Evolutionary conservation across 805 yeast species (phyloP), one percentile per base, ranked within the genome.

Genomic region (Saccharomyces eubayanus): DNA sequence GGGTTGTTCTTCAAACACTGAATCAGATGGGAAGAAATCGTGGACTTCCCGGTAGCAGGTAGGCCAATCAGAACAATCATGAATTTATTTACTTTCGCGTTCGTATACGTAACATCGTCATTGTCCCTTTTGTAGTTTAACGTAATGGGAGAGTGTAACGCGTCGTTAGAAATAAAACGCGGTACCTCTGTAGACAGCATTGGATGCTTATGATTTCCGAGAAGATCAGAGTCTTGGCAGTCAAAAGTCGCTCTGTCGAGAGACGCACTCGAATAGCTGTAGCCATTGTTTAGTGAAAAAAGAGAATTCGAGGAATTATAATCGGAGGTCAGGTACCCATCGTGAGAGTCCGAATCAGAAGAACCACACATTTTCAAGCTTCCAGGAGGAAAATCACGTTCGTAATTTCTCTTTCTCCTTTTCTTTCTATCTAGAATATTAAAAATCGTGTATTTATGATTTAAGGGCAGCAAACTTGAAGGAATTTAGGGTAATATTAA

Each of bases 31-130:
- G 80, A 81, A 31, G 90, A 83, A 51, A 85, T 79, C 56, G 87
- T 83, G 2, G 88, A 82, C 65, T 86, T 86, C 6, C 92, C 92
- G 50, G 86, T 72, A 1, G 92, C 92, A 1, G 92, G 92, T 31
- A 86, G 71, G 0, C 92, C 92, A 10, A 86, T 87, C 71, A 87
- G 76, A 10, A 86, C 82, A 52, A 86, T 78, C 21, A 85, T 84
- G 65, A 84, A 76, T 66, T 83, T 84, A 41, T 55, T 51, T 31
- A n/a, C 28, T 49, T 20, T 30, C 49, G 30, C 50, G 27, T 24
- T 28, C 43, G n/a, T 47, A 43, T n/a, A 55, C 52, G 28, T 27
- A 3, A n/a, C 24, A 21, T 36, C 24, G 16, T 9, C 43, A 16
- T 36, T 36, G 21, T 36, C 43, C 20, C 43, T 36, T 36, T 36